Base-by-base conservation (phyloP, 2,329 filamentous ascomycete genomes). In the Curvularia lunata region DNA sequence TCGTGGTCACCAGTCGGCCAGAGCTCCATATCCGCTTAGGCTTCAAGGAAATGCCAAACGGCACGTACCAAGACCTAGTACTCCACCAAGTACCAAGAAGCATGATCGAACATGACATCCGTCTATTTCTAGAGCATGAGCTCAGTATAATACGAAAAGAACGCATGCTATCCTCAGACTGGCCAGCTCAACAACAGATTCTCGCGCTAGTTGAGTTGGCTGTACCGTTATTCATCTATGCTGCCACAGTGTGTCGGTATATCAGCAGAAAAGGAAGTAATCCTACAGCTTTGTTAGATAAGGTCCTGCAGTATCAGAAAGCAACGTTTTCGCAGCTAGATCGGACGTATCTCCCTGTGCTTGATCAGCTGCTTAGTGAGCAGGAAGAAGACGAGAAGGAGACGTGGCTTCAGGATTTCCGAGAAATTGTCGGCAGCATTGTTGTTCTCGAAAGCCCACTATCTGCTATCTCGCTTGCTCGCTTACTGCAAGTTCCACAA, bases 171-270 rank as follows among this genome's bases (percentile, higher is more conserved):
- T 41, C 58, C 19, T 34, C 40, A 51, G 61, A 41, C 55, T 41
- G 38, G 38, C 38, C 38, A 23, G 38, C 61, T 6, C 16, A 52
- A 41, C 45, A 72, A 3, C 53, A 52, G 40, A 66, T 75, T 16
- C 28, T 63, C 4, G 56, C 51, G 8, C 59, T 78, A 7, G 66
- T 73, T 43, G 40, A 67, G 49, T 70, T 43, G 46, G 67, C 55
- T 65, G 69, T 40, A 21, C 62, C 59, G 21, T 58, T 78, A 25
- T 78, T 78, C 51, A 78, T 78, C 54, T 75, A 62, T 32, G 71
- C 76, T 45, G 64, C 63, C 23, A 71, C 68, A 1, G 12, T 71
- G 9, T 71, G 61, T 53, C 66, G 65, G 38, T 72, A 66, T 56
- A 30, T 73, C 47, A 48, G 59, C 28, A 54, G n/a, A 4, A 58